Conservation (phyloP, 306 rosid genomes). For the Cucurbita ficifolia region DNA sequence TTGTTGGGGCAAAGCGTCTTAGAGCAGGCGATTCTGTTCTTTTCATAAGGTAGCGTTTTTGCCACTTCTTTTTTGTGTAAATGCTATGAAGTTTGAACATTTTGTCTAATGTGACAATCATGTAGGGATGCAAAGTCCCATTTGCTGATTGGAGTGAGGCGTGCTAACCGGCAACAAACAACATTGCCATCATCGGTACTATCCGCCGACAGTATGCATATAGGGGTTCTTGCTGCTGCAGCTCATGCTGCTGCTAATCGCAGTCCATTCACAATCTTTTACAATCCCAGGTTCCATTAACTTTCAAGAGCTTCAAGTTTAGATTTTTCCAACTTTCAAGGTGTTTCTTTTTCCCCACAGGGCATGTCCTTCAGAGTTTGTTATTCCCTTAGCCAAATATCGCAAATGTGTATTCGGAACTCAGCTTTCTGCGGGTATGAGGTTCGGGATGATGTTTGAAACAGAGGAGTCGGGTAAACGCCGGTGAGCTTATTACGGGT, state of each 20-base stretch:
- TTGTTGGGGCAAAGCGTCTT: slow-evolving; percentile 81
- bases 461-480: slow-evolving; percentile 96
- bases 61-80: neutral
- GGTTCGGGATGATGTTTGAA: slow-evolving; percentile 99
- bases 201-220: slow-evolving; percentile 98
- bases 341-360: slow-evolving; percentile 22
- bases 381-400: slow-evolving; percentile 63
- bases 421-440: slow-evolving; percentile 86
- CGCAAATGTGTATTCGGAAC: slow-evolving; percentile 72
- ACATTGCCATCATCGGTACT: slow-evolving; percentile 84
- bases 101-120: neutral
- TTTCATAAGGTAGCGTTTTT: slow-evolving; percentile 24
- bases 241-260: slow-evolving; percentile 92
- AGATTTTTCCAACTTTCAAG: neutral
- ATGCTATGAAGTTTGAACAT: neutral
- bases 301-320: neutral
- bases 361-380: slow-evolving; percentile 97
- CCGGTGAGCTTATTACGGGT: slow-evolving; percentile 30
- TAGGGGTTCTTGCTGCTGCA: slow-evolving; percentile 97
- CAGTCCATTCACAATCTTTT: slow-evolving; percentile 79
- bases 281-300: slow-evolving; percentile 70
- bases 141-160: slow-evolving; percentile 71
- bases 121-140: slow-evolving; percentile 87
- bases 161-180: slow-evolving; percentile 90
- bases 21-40: slow-evolving; percentile 91